Conservation (phyloP, 140 eudicot genomes). For the Anethum foeniculum region DNA sequence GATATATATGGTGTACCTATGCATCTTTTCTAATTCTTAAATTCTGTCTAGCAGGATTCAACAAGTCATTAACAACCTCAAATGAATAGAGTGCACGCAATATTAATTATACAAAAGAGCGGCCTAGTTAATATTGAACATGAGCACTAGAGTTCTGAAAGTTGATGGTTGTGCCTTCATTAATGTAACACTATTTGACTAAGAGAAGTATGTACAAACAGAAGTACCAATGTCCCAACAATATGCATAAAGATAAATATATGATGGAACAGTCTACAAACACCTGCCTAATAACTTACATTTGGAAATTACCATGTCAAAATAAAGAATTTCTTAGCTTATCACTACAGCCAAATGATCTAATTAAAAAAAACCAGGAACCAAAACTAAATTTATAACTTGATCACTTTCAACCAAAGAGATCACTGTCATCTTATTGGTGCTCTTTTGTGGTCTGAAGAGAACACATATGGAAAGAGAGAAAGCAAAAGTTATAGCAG, state of each 20-base stretch:
- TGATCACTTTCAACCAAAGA: constrained; percentile 5
- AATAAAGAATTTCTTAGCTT: not conserved
- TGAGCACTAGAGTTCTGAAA: not conserved
- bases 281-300: not conserved
- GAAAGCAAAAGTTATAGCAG: not conserved
- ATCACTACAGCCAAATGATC: not conserved
- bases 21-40: constrained; percentile 86
- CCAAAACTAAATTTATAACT: not conserved
- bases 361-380: not conserved
- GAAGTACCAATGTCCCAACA: not conserved
- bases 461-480: not conserved
- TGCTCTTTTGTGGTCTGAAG: not conserved
- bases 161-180: not conserved
- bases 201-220: not conserved
- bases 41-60: constrained; percentile 97
- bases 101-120: constrained; percentile 10
- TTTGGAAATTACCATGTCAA: not conserved
- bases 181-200: not conserved
- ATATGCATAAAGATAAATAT: not conserved
- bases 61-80: constrained; percentile 95
- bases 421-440: not conserved
- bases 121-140: not conserved
- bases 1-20: constrained; percentile 45
- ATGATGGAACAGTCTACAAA: not conserved
- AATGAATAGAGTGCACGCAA: constrained; percentile 13